These are phyloP conservation scores for Saccharomycopsis sp. DNA, from an alignment of 805 yeast species.

Conservation along the genomic window DNA sequence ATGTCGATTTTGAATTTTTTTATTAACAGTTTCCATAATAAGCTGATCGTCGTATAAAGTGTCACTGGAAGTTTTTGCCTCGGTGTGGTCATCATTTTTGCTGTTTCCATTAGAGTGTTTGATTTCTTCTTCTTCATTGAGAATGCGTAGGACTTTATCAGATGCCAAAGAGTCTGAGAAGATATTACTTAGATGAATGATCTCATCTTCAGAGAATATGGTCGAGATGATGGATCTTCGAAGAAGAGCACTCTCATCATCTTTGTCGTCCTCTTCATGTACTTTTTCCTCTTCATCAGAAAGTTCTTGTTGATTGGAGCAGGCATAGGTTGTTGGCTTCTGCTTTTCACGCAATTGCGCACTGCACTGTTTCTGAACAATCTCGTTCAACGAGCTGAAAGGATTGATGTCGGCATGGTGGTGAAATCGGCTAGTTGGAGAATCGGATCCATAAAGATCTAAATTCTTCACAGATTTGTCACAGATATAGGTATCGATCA, in stretches of 20 bases:
- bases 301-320: too few relatives aligned
- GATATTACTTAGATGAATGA: slow-evolving; percentile 12
- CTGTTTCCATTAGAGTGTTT: not conserved
- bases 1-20: not conserved
- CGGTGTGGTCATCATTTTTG: not conserved
- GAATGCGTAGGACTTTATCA: not conserved
- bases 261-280: not conserved
- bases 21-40: not conserved
- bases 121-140: not conserved
- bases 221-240: slow-evolving; percentile 15
- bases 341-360: not conserved
- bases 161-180: slow-evolving; percentile 5
- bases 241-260: not conserved
- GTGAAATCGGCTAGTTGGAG: not conserved
- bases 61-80: not conserved
- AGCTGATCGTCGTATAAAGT: not conserved
- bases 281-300: not conserved
- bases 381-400: not conserved
- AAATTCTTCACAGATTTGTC: slow-evolving; percentile 3
- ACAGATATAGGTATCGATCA: slow-evolving; percentile 18
- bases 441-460: not conserved
- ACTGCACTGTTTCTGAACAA: not conserved
- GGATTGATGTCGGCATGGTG: not conserved
- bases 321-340: too few relatives aligned
- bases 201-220: slow-evolving; percentile 19